These are phyloP conservation scores for Delonix regia DNA, from an alignment of 306 rosid species.

Conservation along the genomic window DNA sequence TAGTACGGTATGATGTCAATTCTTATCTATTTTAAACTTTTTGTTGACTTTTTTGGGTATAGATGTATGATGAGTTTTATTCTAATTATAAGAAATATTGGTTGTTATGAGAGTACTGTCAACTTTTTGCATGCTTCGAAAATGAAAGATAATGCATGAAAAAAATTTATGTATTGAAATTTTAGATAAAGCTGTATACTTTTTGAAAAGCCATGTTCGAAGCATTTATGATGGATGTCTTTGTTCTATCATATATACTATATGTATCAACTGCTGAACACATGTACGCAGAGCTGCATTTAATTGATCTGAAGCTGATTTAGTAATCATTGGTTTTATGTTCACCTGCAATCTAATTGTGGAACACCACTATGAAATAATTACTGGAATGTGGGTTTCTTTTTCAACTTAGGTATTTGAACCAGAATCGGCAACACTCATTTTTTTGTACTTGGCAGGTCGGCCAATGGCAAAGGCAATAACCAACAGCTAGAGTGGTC, in stretches of 20 bases:
- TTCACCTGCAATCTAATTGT: neutral
- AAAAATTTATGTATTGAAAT: constrained; percentile 1
- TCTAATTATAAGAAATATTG: neutral
- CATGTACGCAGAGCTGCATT: constrained; percentile 12
- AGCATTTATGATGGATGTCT: neutral
- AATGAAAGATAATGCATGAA: neutral
- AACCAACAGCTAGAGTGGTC: neutral
- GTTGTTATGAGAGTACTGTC: constrained; percentile 1
- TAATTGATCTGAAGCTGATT: constrained; percentile 3
- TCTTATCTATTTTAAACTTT: constrained; percentile 14
- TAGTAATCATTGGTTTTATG: neutral
- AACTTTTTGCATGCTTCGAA: constrained; percentile 2
- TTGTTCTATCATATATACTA: neutral
- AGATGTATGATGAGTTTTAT: neutral
- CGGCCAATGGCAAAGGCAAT: constrained; percentile 12
- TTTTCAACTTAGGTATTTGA: constrained; percentile 8
- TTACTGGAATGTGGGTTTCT: neutral
- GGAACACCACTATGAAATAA: constrained; percentile 20
- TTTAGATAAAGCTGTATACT: neutral
- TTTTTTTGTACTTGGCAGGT: constrained; percentile 19
- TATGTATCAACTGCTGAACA: neutral
- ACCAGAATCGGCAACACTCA: constrained; percentile 1
- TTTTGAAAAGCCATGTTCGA: constrained; percentile 18
- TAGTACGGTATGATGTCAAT: constrained; percentile 45
- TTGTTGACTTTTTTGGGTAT: constrained; percentile 3